phyloP scores from a whole-genome alignment of 805 yeast species.

The Huiozyma sinensis region DNA sequence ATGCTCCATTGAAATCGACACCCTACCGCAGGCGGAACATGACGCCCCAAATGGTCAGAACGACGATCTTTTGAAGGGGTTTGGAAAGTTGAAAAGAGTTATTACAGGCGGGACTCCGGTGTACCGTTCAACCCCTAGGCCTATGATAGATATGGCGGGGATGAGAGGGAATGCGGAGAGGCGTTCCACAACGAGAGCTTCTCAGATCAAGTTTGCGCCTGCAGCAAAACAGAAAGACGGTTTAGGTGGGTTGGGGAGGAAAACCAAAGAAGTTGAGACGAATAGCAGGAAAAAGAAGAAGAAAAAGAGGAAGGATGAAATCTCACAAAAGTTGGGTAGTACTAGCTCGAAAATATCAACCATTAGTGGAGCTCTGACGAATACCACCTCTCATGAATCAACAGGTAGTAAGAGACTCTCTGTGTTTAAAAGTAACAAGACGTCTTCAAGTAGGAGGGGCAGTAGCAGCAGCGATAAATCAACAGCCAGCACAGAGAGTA shows the following conservation, averaged over 20 bases:
- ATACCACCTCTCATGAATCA: not conserved
- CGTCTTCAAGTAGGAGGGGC: constrained; percentile 12
- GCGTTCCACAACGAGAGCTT: no score
- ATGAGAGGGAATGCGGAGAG: not conserved
- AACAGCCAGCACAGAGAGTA: constrained; percentile 8
- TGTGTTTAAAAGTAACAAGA: constrained; percentile 1
- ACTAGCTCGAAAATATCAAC: not conserved
- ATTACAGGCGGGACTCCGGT: constrained; percentile 16
- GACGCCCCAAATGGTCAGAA: not conserved
- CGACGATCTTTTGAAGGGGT: constrained; percentile 7
- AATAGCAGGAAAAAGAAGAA: no score
- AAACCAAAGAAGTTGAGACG: not conserved
- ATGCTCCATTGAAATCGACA: constrained; percentile 17
- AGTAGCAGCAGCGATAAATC: constrained; percentile 5
- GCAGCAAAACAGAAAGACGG: constrained; percentile 18
- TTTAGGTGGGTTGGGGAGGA: constrained; percentile 6
- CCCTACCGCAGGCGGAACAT: constrained; percentile 3
- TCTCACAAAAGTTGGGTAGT: constrained; percentile 11
- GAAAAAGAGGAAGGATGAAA: constrained; percentile 14
- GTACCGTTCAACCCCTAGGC: not conserved
- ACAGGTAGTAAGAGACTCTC: not conserved
- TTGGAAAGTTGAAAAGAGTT: constrained; percentile 16
- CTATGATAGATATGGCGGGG: constrained; percentile 14
- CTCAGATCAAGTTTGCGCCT: constrained; percentile 15
- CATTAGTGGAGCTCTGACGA: not conserved